These are phyloP conservation scores for Trapa incisa DNA, from an alignment of 345 rosid genomes.

Conservation along the genomic window DNA sequence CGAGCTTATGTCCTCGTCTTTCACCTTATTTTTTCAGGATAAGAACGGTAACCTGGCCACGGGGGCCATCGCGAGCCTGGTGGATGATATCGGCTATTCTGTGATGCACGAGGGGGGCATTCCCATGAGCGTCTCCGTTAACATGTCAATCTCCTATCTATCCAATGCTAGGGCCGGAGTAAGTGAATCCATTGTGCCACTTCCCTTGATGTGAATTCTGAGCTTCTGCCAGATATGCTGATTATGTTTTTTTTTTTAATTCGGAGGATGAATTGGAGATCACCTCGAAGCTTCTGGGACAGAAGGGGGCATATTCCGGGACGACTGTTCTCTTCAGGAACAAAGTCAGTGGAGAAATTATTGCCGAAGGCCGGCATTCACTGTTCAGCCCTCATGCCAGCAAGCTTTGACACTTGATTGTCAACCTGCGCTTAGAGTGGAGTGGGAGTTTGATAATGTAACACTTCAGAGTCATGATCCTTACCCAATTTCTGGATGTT, in stretches of 20 bases:
- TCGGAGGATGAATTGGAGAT: constrained; percentile 80
- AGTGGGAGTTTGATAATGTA: too few species aligned
- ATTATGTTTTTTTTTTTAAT: not conserved
- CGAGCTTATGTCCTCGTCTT: not conserved
- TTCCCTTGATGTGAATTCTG: not conserved
- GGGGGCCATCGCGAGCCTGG: constrained; percentile 76
- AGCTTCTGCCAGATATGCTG: not conserved
- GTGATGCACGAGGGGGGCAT: constrained; percentile 46
- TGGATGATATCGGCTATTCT: constrained; percentile 78
- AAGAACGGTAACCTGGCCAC: constrained; percentile 56
- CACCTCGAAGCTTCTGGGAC: constrained; percentile 56
- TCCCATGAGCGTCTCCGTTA: constrained; percentile 68
- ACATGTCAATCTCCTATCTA: constrained; percentile 73
- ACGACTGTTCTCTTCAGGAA: constrained; percentile 55
- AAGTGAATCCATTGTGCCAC: constrained; percentile 12
- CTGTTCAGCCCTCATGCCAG: constrained; percentile 51
- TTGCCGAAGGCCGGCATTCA: constrained; percentile 95
- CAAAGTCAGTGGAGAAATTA: constrained; percentile 58
- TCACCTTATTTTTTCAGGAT: constrained; percentile 34
- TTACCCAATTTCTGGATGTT: not conserved
- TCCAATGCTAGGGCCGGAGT: constrained; percentile 52
- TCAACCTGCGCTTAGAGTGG: not conserved
- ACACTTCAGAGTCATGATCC: not conserved
- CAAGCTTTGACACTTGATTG: constrained; percentile 35
- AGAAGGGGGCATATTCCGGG: constrained; percentile 56